A percentile compares a stretch with the other conserved stretches of the same genome.
Conservation (phyloP, 495 filamentous ascomycete genomes). For the Lophiotrema nucula region DNA sequence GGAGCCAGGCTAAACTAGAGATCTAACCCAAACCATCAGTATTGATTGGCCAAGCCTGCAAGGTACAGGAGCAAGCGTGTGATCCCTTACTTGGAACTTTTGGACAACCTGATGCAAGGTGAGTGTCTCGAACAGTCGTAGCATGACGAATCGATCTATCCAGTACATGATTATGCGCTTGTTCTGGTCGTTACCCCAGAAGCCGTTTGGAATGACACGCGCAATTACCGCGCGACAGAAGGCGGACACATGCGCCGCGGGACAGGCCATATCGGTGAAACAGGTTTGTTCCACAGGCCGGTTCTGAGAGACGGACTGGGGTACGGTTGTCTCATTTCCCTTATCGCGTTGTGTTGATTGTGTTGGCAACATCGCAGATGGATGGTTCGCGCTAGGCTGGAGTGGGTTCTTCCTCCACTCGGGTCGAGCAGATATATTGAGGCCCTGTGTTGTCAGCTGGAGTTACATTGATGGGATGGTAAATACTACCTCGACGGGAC, state of each 20-base stretch:
- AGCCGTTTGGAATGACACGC: slow-evolving; percentile 70
- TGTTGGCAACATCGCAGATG: slow-evolving; percentile 7
- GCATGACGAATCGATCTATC: slow-evolving; percentile 71
- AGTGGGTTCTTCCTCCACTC: slow-evolving; percentile 29
- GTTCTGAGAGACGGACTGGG: background rate
- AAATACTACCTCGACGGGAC: slow-evolving; percentile 54
- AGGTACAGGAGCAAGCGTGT: too few species aligned
- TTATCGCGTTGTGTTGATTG: slow-evolving; percentile 22
- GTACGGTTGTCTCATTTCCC: slow-evolving; percentile 3
- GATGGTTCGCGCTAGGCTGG: slow-evolving; percentile 16
- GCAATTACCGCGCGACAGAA: slow-evolving; percentile 78
- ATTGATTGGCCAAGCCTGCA: slow-evolving; percentile 16
- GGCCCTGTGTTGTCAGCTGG: slow-evolving; percentile 25
- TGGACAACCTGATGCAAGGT: slow-evolving; percentile 76
- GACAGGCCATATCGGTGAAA: slow-evolving; percentile 71
- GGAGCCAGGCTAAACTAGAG: slow-evolving; percentile 66
- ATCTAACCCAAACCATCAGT: slow-evolving; percentile 29
- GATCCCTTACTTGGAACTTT: slow-evolving; percentile 66
- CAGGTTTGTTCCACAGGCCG: slow-evolving; percentile 26
- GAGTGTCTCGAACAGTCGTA: slow-evolving; percentile 78
- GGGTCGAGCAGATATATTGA: slow-evolving; percentile 27
- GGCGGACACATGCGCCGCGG: slow-evolving; percentile 70
- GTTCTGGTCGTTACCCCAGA: slow-evolving; percentile 74
- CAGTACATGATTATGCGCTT: slow-evolving; percentile 57
- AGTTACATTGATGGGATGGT: background rate